Evolutionary conservation across 164 flowering plant species (phyloP), one percentile per base, ranked within the genome.

Genomic region (Brasenia schreberi): DNA sequence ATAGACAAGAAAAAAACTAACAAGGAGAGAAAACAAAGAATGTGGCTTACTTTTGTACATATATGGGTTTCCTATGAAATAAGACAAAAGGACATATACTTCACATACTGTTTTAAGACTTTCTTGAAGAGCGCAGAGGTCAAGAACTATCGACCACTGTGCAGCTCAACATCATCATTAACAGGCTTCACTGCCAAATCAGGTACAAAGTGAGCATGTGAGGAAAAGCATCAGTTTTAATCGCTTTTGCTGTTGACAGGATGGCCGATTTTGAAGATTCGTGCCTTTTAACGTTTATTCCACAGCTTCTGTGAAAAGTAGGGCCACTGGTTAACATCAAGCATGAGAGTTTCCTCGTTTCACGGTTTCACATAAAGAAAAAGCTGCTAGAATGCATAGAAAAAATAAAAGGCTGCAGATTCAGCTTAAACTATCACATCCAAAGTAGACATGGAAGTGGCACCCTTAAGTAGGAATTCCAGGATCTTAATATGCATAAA

Each of bases 341-440:
- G 76, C 56, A 65, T 80, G 72, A 72, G 67, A 69, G 75, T 71
- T 64, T 75, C 74, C 74, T 71, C 66, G 3, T 33, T 33, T 33
- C 39, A 33, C 39, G 39, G 1, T 68, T 23, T 65, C 63, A 62
- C 68, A 39, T 64, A 52, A 59, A 62, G 60, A 58, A 60, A 77
- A 79, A 73, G 81, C 80, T 77, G 80, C 69, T 67, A 67, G 4
- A 62, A 64, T 68, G 67, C 65, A 70, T 65, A 68, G 63, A 71
- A 61, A 68, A 45, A 70, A 69, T 12, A 58, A 65, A 77, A 77
- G 70, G 73, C 79, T 78, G 81, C 77, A 64, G 49, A 43, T 49
- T 60, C 19, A 64, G 58, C 39, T 62, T 59, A 60, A 63, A 69
- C 65, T 61, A 66, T 66, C 63, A 6, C 59, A 16, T 45, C 61